Conservation (phyloP, 140 eudicot genomes). For the Bidens hawaiensis region DNA sequence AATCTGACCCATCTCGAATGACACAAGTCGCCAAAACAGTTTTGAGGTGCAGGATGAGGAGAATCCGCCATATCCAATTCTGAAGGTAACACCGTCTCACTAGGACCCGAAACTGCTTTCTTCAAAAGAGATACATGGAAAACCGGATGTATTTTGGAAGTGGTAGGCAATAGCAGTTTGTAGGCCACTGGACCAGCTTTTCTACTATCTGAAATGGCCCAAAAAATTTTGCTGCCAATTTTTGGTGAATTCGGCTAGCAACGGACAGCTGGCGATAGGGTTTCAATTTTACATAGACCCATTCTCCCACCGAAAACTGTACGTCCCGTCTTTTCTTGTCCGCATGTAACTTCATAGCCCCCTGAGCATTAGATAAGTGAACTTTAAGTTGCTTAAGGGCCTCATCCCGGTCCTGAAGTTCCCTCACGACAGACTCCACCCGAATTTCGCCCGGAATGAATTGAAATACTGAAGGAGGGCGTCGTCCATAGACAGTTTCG, state of each 20-base stretch:
- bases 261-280: not conserved
- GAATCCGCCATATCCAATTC: not conserved
- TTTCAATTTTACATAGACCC: not conserved
- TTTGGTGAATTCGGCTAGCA: not conserved
- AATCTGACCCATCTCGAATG: not conserved
- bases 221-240: not conserved
- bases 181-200: too few relatives aligned
- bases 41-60: not conserved
- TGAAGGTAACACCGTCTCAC: not conserved
- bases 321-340: too few relatives aligned
- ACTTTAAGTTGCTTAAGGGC: not conserved
- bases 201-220: not conserved
- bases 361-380: not conserved
- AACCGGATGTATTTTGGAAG: too few relatives aligned
- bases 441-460: too few relatives aligned
- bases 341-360: too few relatives aligned
- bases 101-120: too few relatives aligned
- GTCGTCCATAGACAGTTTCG: not conserved
- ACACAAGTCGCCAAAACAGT: not conserved
- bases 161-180: too few relatives aligned
- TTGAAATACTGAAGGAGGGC: too few relatives aligned
- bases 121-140: too few relatives aligned
- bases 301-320: not conserved
- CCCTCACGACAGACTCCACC: too few relatives aligned
- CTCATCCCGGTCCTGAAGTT: not conserved